These are phyloP conservation scores for Boletales sp. DNA, from an alignment of 768 basidiomycete genomes.

Conservation along the genomic window DNA sequence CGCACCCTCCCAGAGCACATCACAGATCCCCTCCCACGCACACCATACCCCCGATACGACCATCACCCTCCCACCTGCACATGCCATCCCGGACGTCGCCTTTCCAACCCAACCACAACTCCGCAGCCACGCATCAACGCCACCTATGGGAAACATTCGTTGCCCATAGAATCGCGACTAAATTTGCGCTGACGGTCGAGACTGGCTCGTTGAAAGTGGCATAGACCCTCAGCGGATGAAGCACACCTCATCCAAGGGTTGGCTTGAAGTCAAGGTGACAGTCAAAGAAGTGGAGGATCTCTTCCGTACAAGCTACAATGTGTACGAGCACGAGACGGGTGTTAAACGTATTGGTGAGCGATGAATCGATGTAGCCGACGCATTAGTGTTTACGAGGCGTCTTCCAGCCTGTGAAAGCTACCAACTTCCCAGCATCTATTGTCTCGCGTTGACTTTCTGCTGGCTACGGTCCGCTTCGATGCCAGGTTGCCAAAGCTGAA, in stretches of 20 bases:
- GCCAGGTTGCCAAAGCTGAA: too few species aligned
- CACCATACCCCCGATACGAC: too few species aligned
- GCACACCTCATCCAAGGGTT: conserved; percentile 31
- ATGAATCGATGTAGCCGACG: neutral
- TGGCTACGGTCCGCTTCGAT: conserved; percentile 42
- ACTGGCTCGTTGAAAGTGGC: too few species aligned
- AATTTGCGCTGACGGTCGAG: too few species aligned
- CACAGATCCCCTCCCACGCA: conserved; percentile 44
- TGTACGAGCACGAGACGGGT: conserved; percentile 39
- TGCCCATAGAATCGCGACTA: too few species aligned
- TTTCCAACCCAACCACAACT: conserved; percentile 19
- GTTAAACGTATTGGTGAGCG: conserved; percentile 35
- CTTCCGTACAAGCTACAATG: conserved; percentile 39
- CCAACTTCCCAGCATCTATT: conserved; percentile 38
- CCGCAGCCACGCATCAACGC: conserved; percentile 1
- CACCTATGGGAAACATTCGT: too few species aligned
- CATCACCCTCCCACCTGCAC: conserved; percentile 23
- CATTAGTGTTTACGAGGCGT: neutral
- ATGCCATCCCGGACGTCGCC: conserved; percentile 26
- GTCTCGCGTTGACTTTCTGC: conserved; percentile 40
- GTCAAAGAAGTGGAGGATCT: conserved; percentile 43
- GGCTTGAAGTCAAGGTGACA: conserved; percentile 41
- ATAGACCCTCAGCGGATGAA: too few species aligned
- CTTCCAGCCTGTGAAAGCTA: conserved; percentile 39
- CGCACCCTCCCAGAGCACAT: conserved; percentile 75